Evolutionary conservation across 345 rosid species (phyloP), one percentile per base, ranked within the genome.

Genomic region (Camelina neglecta): DNA sequence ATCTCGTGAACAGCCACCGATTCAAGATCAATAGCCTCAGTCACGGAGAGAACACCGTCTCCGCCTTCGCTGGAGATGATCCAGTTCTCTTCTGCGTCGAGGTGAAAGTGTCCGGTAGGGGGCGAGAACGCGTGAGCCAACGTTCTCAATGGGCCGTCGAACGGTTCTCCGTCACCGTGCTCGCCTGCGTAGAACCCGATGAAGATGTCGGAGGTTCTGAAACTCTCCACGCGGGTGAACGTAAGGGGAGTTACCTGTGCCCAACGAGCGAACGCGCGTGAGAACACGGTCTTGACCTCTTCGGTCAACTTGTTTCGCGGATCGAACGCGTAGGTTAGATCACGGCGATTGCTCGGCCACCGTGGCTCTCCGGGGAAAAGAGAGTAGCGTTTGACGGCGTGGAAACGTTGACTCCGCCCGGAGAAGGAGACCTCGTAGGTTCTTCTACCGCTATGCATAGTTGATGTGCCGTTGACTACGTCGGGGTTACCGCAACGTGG

Each of bases 1-100:
- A 94, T 92, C 82, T 94, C 98, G 47, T 94, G 98, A 60, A 92
- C 93, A 1, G 93, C 93, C 44, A 94, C 98, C 2, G 98, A 90
- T 54, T 92, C 96, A 16, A 94, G 75, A 65, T 94, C 97, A 20
- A 94, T 56, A 1, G 93, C 90, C 12, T 85, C 31, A 26, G 59
- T 1, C 63, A 51, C 3, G 9, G 76, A 1, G n/a, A 86, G 67
- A 54, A 48, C 18, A 23, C 11, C 23, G 10, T 76, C 73, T 1
- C 72, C 72, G 0, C 61, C 64, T 11, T 81, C 86, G 1, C 87
- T 85, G 5, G 85, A 55, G 7, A 85, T 74, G 7, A 90, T 78
- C 98, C 97, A 94, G 56, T 82, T 71, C 86, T 94, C 98, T 0
- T 71, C 91, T 2, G 1, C 1, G 83, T 94, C 98, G 18, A 94